Evolutionary conservation across 495 filamentous ascomycete species (phyloP).

Genomic region (Xylaria venustula): DNA sequence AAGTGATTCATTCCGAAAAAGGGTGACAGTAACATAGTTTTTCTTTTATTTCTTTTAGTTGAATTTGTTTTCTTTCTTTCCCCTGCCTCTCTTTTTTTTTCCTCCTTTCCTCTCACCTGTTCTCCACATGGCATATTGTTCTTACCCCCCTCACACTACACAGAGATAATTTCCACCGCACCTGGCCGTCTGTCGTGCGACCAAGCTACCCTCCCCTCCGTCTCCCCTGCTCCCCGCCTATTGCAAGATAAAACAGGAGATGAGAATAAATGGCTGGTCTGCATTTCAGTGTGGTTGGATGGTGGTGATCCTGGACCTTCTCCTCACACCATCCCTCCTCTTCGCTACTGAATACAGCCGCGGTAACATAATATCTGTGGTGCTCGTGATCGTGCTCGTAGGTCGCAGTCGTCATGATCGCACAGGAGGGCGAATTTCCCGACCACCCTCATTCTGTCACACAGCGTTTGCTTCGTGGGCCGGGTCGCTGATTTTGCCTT

Average conservation of each 20-base stretch:
- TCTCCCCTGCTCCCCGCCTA: too few relatives aligned
- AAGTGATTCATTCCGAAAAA: too few relatives aligned
- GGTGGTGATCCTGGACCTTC: not conserved
- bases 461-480: conserved; percentile 6
- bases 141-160: not conserved
- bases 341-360: too few relatives aligned
- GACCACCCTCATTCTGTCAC: not conserved
- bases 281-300: not conserved
- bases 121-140: conserved; percentile 6
- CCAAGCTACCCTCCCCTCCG: not conserved
- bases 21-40: too few relatives aligned
- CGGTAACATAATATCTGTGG: too few relatives aligned
- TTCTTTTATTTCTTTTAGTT: too few relatives aligned
- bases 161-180: not conserved
- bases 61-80: not conserved
- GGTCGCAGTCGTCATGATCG: too few relatives aligned
- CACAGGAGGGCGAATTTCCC: not conserved
- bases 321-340: not conserved
- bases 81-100: not conserved
- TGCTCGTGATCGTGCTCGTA: too few relatives aligned
- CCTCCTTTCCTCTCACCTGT: not conserved
- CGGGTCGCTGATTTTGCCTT: not conserved
- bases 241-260: too few relatives aligned
- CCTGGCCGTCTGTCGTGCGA: conserved; percentile 6
- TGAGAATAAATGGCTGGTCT: not conserved